Conservation (phyloP, 345 rosid genomes). For the Crucihimalaya himalaica region DNA sequence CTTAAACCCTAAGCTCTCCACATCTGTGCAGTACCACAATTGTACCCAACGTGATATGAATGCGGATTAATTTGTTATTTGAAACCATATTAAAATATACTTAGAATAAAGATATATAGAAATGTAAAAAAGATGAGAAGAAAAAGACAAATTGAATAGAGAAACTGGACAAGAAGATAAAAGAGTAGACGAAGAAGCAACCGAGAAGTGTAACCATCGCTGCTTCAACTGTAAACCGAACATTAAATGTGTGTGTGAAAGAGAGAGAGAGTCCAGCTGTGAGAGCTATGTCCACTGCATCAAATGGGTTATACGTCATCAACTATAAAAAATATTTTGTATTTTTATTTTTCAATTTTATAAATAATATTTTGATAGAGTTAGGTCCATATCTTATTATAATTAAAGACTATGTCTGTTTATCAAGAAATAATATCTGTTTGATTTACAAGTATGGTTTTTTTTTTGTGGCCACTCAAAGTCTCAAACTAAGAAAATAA, state of each 20-base stretch:
- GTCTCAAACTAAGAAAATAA: not conserved
- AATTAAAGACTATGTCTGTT: not conserved
- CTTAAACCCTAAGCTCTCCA: not conserved
- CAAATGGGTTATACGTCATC: conserved; percentile 10
- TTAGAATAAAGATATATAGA: not conserved
- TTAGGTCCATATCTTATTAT: not conserved
- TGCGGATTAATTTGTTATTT: conserved; percentile 21
- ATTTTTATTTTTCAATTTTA: too few relatives aligned
- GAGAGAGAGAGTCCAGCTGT: conserved; percentile 35
- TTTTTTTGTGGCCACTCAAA: not conserved
- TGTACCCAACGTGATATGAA: conserved; percentile 26
- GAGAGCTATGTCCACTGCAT: conserved; percentile 27
- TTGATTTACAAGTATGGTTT: not conserved
- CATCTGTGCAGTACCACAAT: conserved; percentile 5
- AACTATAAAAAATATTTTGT: not conserved
- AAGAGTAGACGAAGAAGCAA: conserved; percentile 17
- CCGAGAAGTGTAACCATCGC: conserved; percentile 39
- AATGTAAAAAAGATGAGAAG: not conserved
- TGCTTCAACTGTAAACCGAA: conserved; percentile 41
- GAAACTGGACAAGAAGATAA: conserved; percentile 1
- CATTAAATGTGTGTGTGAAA: conserved; percentile 33
- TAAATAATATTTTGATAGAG: not conserved
- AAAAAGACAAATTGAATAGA: conserved; percentile 23
- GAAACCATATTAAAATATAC: not conserved
- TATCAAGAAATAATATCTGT: not conserved